phyloP scores from a whole-genome alignment of 352 stramenopile species.

The Peronospora farinosa region DNA sequence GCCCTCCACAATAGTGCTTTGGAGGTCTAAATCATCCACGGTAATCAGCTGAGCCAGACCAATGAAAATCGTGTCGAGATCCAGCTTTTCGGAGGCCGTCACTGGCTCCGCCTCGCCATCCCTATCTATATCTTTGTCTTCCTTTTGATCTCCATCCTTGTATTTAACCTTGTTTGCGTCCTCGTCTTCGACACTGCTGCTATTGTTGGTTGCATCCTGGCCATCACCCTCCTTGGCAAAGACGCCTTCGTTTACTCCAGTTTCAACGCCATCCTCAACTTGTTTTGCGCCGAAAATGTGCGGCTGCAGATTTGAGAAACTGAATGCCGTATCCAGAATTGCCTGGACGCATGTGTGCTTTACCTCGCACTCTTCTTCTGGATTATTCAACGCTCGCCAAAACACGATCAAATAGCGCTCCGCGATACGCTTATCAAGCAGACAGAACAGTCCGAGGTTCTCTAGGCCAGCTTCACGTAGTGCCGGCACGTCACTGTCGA shows the following conservation, averaged over 20 bases:
- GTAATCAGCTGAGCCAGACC: slow-evolving; percentile 45
- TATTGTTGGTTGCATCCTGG: slow-evolving; percentile 5
- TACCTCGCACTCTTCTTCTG: slow-evolving; percentile 68
- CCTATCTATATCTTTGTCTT: slow-evolving; percentile 23
- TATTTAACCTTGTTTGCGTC: slow-evolving; percentile 13
- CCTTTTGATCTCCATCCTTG: slow-evolving; percentile 1
- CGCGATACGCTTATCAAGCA: slow-evolving; percentile 64
- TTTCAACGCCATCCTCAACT: slow-evolving; percentile 9
- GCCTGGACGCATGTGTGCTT: slow-evolving; percentile 72
- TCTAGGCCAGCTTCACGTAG: slow-evolving; percentile 68
- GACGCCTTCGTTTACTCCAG: slow-evolving; percentile 1
- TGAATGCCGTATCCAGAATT: slow-evolving; percentile 65
- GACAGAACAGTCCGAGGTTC: slow-evolving; percentile 60
- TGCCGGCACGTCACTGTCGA: slow-evolving; percentile 69
- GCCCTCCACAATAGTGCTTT: slow-evolving; percentile 69
- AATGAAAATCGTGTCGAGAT: slow-evolving; percentile 57
- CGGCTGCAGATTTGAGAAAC: slow-evolving; percentile 50
- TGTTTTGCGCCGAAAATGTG: slow-evolving; percentile 35
- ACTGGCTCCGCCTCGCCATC: slow-evolving; percentile 17
- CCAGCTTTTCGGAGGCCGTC: slow-evolving; percentile 27
- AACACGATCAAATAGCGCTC: slow-evolving; percentile 71
- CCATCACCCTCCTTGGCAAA: slow-evolving; percentile 5
- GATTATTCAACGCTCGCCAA: slow-evolving; percentile 71
- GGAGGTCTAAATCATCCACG: slow-evolving; percentile 59
- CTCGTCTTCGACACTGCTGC: slow-evolving; percentile 5